A percentile compares a stretch with the other conserved stretches of the same genome.
Evolutionary conservation across 768 basidiomycete species (phyloP).

Genomic region (Suillus lakei): DNA sequence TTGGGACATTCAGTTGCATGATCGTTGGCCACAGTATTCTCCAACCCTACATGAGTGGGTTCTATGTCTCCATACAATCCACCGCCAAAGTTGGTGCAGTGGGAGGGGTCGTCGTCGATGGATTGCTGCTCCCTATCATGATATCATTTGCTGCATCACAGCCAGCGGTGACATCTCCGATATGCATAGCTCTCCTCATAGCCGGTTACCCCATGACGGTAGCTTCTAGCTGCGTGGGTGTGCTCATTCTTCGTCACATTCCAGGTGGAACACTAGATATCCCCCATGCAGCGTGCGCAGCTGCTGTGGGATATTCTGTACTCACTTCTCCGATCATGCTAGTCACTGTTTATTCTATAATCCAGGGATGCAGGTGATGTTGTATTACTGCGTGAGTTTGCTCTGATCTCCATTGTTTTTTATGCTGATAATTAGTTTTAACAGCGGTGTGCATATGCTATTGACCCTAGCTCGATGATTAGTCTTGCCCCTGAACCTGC

Average conservation of each 20-base stretch:
- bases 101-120: constrained; percentile 4
- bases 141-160: neutral
- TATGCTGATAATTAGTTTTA: neutral
- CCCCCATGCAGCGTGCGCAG: constrained; percentile 6
- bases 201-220: neutral
- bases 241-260: constrained; percentile 10
- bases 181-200: neutral
- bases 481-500: neutral
- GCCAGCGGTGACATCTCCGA: neutral
- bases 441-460: neutral
- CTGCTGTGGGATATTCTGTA: constrained; percentile 9
- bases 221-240: neutral
- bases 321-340: neutral
- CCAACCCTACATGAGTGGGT: constrained; percentile 2
- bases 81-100: constrained; percentile 6
- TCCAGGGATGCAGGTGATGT: neutral
- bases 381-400: neutral
- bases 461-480: neutral
- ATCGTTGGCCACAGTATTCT: constrained; percentile 10
- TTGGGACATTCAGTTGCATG: constrained; percentile 1
- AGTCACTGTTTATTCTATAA: neutral
- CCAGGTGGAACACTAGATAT: constrained; percentile 6
- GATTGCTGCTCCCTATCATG: neutral
- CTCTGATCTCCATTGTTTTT: neutral
- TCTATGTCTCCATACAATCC: constrained; percentile 2